Conservation (phyloP, 176 grass and related monocot species). For the Eragrostis curvula region DNA sequence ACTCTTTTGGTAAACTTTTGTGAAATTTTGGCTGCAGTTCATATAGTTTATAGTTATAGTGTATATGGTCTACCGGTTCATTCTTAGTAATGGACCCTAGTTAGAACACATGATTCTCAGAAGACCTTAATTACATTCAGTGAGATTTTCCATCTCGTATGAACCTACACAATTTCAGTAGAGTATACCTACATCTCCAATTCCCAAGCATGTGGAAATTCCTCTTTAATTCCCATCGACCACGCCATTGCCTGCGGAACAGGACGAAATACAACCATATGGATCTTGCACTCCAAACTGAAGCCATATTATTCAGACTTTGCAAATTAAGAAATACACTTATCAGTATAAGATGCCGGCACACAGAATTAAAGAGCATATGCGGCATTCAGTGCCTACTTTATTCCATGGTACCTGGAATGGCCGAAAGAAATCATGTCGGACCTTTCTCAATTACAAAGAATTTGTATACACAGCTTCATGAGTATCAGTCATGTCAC, state of each 20-base stretch:
- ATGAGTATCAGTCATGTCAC: conserved; percentile 9
- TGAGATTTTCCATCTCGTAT: background rate
- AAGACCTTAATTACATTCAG: background rate
- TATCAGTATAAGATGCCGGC: background rate
- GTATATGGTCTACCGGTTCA: too few relatives aligned
- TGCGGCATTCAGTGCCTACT: background rate
- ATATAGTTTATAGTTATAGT: too few relatives aligned
- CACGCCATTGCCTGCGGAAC: background rate
- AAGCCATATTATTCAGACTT: background rate
- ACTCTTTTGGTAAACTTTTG: background rate
- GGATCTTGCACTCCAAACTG: too few relatives aligned
- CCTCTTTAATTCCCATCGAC: background rate
- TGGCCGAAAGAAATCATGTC: background rate
- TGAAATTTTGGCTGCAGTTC: background rate
- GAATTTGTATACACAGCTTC: conserved; percentile 36
- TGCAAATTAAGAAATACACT: conserved; percentile 14
- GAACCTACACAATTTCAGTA: too few relatives aligned
- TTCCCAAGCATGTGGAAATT: background rate
- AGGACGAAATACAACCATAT: background rate
- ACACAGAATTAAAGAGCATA: background rate
- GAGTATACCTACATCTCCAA: too few relatives aligned
- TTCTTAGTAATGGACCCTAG: background rate
- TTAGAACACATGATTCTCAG: background rate
- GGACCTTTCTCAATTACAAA: conserved; percentile 39
- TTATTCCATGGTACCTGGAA: background rate